These are phyloP conservation scores for Candida yuanshanica DNA, from an alignment of 805 yeast genomes.

Conservation along the genomic window DNA sequence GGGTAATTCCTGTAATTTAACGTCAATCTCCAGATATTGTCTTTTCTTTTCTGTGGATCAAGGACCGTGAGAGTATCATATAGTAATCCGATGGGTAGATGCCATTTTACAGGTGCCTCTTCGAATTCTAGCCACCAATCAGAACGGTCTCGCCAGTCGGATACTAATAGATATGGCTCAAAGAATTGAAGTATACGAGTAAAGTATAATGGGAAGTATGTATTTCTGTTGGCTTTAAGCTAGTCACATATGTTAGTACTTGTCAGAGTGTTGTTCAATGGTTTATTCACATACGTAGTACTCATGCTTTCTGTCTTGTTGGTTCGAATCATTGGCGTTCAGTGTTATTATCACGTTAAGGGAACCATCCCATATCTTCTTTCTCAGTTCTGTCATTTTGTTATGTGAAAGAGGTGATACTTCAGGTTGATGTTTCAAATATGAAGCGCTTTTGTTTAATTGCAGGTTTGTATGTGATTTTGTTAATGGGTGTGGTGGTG, in stretches of 20 bases:
- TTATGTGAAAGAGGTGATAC: neutral
- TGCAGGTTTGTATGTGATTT: too few relatives aligned
- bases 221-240: constrained; percentile 34
- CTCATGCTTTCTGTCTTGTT: constrained; percentile 10
- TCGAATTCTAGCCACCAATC: constrained; percentile 67
- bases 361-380: constrained; percentile 49
- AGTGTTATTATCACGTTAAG: constrained; percentile 38
- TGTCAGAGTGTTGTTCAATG: too few relatives aligned
- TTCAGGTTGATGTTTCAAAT: neutral
- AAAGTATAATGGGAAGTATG: constrained; percentile 45
- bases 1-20: constrained; percentile 42
- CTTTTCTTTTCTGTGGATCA: constrained; percentile 24
- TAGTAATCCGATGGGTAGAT: constrained; percentile 65
- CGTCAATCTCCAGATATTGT: constrained; percentile 41
- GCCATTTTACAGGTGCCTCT: constrained; percentile 60
- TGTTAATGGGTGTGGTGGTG: too few relatives aligned
- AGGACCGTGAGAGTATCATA: constrained; percentile 48
- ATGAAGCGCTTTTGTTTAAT: too few relatives aligned
- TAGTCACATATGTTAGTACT: constrained; percentile 1
- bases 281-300: constrained; percentile 10
- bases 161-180: constrained; percentile 25
- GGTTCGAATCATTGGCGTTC: constrained; percentile 18
- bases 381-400: constrained; percentile 1
- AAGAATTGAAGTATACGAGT: constrained; percentile 35
- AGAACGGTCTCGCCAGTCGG: constrained; percentile 18